Evolutionary conservation across 2,329 filamentous ascomycete species (phyloP).

Genomic region (Phyllosticta citrichinensis): DNA sequence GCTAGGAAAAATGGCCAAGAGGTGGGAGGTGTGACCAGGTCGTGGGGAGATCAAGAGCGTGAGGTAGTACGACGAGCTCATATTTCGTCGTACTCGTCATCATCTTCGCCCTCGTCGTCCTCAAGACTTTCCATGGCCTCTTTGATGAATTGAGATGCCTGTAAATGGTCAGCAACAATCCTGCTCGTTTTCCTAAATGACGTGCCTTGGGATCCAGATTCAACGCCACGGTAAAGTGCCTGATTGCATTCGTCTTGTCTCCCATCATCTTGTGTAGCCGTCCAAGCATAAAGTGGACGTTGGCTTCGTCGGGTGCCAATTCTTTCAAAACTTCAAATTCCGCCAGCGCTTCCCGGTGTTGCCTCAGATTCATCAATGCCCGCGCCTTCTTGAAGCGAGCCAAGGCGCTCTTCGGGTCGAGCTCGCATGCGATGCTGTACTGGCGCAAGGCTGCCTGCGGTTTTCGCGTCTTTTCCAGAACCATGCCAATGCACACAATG

Average conservation of each 20-base stretch:
- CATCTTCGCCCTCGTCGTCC: conserved; percentile 57
- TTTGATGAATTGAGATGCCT: conserved; percentile 92
- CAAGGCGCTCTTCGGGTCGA: conserved; percentile 72
- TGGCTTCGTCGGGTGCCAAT: conserved; percentile 85
- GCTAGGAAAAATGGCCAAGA: not conserved
- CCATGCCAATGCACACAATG: conserved; percentile 82
- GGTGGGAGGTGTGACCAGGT: not conserved
- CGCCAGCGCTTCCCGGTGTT: conserved; percentile 59
- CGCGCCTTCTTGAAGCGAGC: conserved; percentile 90
- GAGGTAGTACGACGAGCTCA: not conserved
- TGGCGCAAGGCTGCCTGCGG: conserved; percentile 66
- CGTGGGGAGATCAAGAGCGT: not conserved
- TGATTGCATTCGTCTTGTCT: conserved; percentile 65
- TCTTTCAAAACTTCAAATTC: conserved; percentile 87
- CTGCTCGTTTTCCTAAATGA: not conserved
- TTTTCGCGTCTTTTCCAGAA: conserved; percentile 78
- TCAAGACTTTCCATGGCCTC: conserved; percentile 91
- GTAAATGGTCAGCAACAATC: conserved; percentile 12
- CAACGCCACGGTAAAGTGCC: conserved; percentile 87
- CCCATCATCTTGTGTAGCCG: conserved; percentile 55
- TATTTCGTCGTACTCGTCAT: conserved; percentile 24
- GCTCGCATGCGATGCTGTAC: conserved; percentile 70
- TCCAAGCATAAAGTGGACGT: conserved; percentile 89
- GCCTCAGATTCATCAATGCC: conserved; percentile 66
- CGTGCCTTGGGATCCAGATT: conserved; percentile 91